phyloP scores from a whole-genome alignment of 1,284 basidiomycete species.

The Salmacisia buchloeana region DNA sequence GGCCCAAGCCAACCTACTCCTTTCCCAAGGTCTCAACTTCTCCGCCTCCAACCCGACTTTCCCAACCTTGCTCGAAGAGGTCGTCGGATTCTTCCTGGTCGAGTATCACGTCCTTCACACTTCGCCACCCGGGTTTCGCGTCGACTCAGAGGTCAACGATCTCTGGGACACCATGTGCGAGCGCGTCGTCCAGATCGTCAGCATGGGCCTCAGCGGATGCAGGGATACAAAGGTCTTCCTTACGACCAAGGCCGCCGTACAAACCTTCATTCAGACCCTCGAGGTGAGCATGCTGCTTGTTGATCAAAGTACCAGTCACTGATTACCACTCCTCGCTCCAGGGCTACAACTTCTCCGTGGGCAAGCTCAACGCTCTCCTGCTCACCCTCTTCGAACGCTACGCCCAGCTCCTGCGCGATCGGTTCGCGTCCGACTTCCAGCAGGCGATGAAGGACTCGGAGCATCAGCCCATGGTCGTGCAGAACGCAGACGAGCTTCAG shows the following conservation, averaged over 20 bases:
- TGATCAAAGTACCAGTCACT: slow-evolving; percentile 15
- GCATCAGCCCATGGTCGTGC: slow-evolving; percentile 80
- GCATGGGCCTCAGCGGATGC: slow-evolving; percentile 67
- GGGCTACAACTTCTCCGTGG: slow-evolving; percentile 72
- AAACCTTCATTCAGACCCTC: slow-evolving; percentile 84
- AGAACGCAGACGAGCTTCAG: slow-evolving; percentile 66
- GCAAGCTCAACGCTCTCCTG: slow-evolving; percentile 75
- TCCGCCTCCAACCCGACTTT: slow-evolving; percentile 42
- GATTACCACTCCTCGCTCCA: neutral
- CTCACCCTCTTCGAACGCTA: slow-evolving; percentile 86
- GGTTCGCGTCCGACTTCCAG: slow-evolving; percentile 65
- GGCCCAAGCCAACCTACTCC: slow-evolving; percentile 90
- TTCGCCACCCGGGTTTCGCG: slow-evolving; percentile 68
- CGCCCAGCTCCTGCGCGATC: slow-evolving; percentile 71
- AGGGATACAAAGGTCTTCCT: slow-evolving; percentile 77
- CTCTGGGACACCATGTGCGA: slow-evolving; percentile 87
- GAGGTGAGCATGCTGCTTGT: slow-evolving; percentile 54
- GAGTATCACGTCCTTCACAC: slow-evolving; percentile 88
- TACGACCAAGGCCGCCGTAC: slow-evolving; percentile 73
- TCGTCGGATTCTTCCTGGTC: slow-evolving; percentile 98
- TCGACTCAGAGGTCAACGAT: slow-evolving; percentile 84
- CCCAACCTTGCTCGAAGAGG: slow-evolving; percentile 62
- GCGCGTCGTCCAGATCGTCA: slow-evolving; percentile 71
- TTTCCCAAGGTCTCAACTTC: slow-evolving; percentile 60
- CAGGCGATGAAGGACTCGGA: slow-evolving; percentile 72